Evolutionary conservation across 768 basidiomycete species (phyloP).

Genomic region (Leccinum incarnatum): DNA sequence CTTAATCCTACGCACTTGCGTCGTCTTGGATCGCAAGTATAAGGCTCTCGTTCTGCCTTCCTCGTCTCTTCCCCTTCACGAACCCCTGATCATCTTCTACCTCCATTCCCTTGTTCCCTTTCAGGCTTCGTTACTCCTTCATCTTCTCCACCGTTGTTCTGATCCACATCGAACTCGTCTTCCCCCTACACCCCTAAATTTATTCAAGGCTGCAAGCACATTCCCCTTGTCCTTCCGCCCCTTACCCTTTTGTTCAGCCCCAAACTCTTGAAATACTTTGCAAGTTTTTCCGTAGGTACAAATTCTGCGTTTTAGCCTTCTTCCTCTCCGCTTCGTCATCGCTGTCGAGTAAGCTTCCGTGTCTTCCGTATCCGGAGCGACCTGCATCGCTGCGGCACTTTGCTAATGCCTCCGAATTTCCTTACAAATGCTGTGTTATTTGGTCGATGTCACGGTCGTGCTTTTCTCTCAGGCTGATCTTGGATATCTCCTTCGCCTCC

Average conservation of each 20-base stretch:
- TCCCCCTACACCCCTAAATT: slow-evolving; percentile 51
- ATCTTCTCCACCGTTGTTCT: slow-evolving; percentile 7
- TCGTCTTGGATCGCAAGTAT: slow-evolving; percentile 67
- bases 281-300: slow-evolving; percentile 76
- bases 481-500: slow-evolving; percentile 50
- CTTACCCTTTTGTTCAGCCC: slow-evolving; percentile 57
- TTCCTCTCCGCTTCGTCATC: slow-evolving; percentile 58
- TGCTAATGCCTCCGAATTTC: too few relatives aligned
- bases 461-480: slow-evolving; percentile 58
- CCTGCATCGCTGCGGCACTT: slow-evolving; percentile 49
- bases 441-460: slow-evolving; percentile 55
- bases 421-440: slow-evolving; percentile 37
- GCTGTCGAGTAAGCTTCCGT: slow-evolving; percentile 70
- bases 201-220: slow-evolving; percentile 62
- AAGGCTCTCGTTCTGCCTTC: slow-evolving; percentile 70
- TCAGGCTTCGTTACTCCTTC: slow-evolving; percentile 14
- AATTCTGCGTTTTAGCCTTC: slow-evolving; percentile 60
- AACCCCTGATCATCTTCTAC: slow-evolving; percentile 78
- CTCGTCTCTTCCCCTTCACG: slow-evolving; percentile 64
- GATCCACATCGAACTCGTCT: slow-evolving; percentile 15
- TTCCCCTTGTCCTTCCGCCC: slow-evolving; percentile 69
- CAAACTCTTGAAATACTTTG: slow-evolving; percentile 70
- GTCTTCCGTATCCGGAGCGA: slow-evolving; percentile 50
- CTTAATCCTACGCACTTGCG: slow-evolving; percentile 25
- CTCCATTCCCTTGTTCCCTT: slow-evolving; percentile 58